A percentile compares a stretch with the other conserved stretches of the same genome.
These are phyloP conservation scores for Vickermania ingenoplastis DNA, from an alignment of 208 protist species.

Conservation along the genomic window DNA sequence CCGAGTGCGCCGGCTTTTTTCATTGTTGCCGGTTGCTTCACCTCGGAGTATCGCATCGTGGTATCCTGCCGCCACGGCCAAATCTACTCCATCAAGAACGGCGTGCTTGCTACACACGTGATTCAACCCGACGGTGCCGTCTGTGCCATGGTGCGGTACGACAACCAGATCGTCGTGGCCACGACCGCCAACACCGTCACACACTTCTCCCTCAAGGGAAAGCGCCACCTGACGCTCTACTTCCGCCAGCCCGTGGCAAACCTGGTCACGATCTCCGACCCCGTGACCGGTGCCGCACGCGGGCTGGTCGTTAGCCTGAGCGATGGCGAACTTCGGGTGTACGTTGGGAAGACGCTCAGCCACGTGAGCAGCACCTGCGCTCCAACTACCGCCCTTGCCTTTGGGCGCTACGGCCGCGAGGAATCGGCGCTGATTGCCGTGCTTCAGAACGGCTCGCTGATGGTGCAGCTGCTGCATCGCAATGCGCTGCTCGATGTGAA, in stretches of 20 bases:
- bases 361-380: conserved; percentile 74
- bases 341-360: conserved; percentile 77
- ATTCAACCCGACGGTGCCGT: conserved; percentile 88
- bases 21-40: conserved; percentile 51
- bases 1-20: conserved; percentile 61
- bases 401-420: conserved; percentile 89
- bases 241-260: conserved; percentile 64
- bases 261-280: conserved; percentile 57
- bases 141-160: conserved; percentile 67
- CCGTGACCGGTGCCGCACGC: conserved; percentile 36
- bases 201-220: conserved; percentile 87
- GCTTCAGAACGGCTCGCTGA: conserved; percentile 80
- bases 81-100: conserved; percentile 91
- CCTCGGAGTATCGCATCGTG: conserved; percentile 89
- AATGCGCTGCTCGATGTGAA: conserved; percentile 40
- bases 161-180: conserved; percentile 83
- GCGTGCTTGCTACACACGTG: conserved; percentile 46
- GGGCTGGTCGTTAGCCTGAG: conserved; percentile 85
- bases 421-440: conserved; percentile 82
- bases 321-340: conserved; percentile 89
- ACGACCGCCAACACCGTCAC: conserved; percentile 84
- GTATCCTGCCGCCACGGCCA: conserved; percentile 85
- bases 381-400: conserved; percentile 79
- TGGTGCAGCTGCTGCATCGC: conserved; percentile 90
- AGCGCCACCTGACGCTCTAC: conserved; percentile 63